A percentile compares a stretch with the other conserved stretches of the same genome.
phyloP scores from a whole-genome alignment of 148 eudicot species.

The Arbutus unedo region DNA sequence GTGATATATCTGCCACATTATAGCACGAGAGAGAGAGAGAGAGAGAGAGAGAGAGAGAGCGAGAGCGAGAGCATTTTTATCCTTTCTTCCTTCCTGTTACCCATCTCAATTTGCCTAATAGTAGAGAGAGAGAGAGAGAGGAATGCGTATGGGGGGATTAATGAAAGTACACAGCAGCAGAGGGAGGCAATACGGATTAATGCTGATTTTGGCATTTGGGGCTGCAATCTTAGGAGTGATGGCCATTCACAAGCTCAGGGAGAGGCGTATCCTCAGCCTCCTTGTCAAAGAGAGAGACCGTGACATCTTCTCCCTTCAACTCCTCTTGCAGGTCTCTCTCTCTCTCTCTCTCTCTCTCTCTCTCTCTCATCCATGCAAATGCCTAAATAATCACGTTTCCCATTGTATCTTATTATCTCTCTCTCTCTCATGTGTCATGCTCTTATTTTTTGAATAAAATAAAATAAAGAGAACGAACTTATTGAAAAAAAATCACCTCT shows the following conservation, averaged over 20 bases:
- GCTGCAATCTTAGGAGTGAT: conserved; percentile 61
- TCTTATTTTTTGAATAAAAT: no score
- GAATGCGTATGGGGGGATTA: conserved; percentile 25
- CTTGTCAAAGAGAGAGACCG: conserved; percentile 61
- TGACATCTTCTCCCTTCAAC: conserved; percentile 57
- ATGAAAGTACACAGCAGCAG: conserved; percentile 22
- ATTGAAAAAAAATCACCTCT: no score
- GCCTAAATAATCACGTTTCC: not conserved
- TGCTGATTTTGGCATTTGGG: conserved; percentile 56
- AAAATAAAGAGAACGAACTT: no score
- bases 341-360: conserved; percentile 6
- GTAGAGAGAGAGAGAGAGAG: conserved; percentile 11
- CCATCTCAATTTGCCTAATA: not conserved
- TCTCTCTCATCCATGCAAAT: not conserved
- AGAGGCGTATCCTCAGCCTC: conserved; percentile 44
- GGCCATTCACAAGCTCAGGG: conserved; percentile 67
- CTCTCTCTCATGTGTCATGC: no score
- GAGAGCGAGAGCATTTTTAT: not conserved
- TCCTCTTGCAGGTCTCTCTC: conserved; percentile 63
- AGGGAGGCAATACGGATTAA: conserved; percentile 48
- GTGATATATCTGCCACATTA: conserved; percentile 15
- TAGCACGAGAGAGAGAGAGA: conserved; percentile 3
- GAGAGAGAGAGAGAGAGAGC: not conserved
- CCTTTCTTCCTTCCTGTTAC: not conserved
- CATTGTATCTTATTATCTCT: no score